Base-by-base conservation (phyloP, 1,139 yeast genomes). In the Taiozyma sp. region DNA sequence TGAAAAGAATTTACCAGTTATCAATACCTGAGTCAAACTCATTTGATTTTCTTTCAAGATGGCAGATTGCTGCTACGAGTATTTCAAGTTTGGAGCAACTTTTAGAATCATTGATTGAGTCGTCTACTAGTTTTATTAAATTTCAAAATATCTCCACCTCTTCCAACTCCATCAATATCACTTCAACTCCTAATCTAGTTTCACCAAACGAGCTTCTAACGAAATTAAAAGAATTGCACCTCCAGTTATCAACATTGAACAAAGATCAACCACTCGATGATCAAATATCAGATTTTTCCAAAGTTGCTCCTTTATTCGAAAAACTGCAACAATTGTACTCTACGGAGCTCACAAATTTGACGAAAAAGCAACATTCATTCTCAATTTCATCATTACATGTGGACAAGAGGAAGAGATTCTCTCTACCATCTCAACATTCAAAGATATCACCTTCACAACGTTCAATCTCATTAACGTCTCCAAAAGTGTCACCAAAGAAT, bases 381-480 rank as follows among this genome's bases (percentile, higher is more conserved):
- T 28, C 49, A 19, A 19, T 19, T 8, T 36, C 45, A 45, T n/a
- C 43, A 29, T 28, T 51, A 19, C 24, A 43, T 2, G 27, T 46
- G 13, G 47, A 32, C 4, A 55, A 50, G 40, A 46, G 54, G 30
- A 62, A 62, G 45, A 51, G 65, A 45, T 56, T 49, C 36, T 57
- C 62, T 0, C 36, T 58, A 24, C 61, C 59, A 22, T 39, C 54
- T 2, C 41, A 46, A 14, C 55, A 47, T 10, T 10, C 39, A 38
- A 13, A 43, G 49, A 3, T 23, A 46, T 24, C 49, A 22, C 42
- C 57, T 32, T 50, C 63, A n/a, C 48, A 54, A 30, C 49, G 54
- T 43, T 46, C 60, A 10, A 36, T 30, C 1, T 50, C 58, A 12
- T 13, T 54, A 12, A 24, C 38, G 4, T 43, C 46, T 14, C 48